Base-by-base conservation (phyloP, 371 early-diverging fungal species). In the Apophysomyces ossiformis region DNA sequence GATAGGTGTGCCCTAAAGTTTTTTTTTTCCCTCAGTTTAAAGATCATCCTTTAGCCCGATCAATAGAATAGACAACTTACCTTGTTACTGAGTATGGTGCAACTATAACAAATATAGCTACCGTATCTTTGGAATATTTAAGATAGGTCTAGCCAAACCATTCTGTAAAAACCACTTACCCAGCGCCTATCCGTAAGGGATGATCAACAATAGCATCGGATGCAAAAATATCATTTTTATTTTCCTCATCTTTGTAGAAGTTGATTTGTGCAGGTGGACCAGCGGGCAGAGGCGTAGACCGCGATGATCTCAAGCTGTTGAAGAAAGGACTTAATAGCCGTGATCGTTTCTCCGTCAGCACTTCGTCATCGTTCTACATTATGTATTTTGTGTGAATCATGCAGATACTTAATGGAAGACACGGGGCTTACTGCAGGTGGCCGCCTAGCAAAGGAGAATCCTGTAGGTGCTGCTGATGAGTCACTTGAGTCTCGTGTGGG, bases 61-160 rank as follows among this genome's bases (percentile, higher is more conserved):
- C 44, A 26, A 13, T 15, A 5, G 4, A 5, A 64, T 46, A 32
- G 46, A 5, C 7, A 11, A 13, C 41, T 60, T 72, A 83, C 86
- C 74, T 84, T 80, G 45, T 73, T 71, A 41, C 82, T 77, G 2
- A 77, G 66, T 16, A 84, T 72, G 1, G 85, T 82, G 58, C 85
- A 84, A n/a, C 77, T 85, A 58, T 86, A 86, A 56, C 81, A 78
- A 11, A 83, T 79, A 64, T 84, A 86, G 38, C 84, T 83, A 38
- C 84, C 78, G 62, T 82, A 79, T 7, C 81, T 75, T 16, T n/a
- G 21, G 21, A 21, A n/a, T 57, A 36, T 39, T 32, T 37, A 46
- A n/a, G 9, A 63, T 71, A 7, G 64, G 36, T 57, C 65, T 3
- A 26, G 2, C 32, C 32, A 26, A 1, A 26, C 32, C 32, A 26